Conservation (phyloP, 2,329 filamentous ascomycete genomes). For the Xylaria sp. region DNA sequence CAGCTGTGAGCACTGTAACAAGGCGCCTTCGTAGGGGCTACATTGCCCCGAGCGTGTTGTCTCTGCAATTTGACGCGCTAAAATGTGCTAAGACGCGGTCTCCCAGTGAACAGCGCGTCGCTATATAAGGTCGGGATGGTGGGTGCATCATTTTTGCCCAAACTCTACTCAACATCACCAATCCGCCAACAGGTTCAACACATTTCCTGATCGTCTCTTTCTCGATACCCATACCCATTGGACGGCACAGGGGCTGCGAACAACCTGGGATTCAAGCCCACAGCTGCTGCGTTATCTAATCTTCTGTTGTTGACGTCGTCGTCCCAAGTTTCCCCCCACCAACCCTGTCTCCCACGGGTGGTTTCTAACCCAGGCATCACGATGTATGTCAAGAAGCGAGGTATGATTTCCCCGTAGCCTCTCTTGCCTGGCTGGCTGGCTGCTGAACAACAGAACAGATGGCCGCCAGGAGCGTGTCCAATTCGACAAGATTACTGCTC, state of each 20-base stretch:
- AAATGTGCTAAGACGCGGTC: slow-evolving; percentile 26
- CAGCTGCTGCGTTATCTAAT: neutral
- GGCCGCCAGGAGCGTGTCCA: slow-evolving; percentile 99
- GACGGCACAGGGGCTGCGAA: slow-evolving; percentile 11
- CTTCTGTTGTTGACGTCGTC: slow-evolving; percentile 3
- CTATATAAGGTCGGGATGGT: slow-evolving; percentile 29
- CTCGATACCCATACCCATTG: slow-evolving; percentile 24
- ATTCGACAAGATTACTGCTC: slow-evolving; percentile 99
- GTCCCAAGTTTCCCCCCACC: neutral
- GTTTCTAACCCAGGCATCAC: slow-evolving; percentile 40
- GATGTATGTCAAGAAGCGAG: slow-evolving; percentile 70
- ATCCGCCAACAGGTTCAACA: neutral
- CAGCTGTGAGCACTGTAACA: slow-evolving; percentile 12
- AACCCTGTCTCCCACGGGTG: slow-evolving; percentile 28
- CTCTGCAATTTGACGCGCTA: slow-evolving; percentile 20
- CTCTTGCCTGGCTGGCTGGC: neutral
- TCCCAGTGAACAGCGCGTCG: slow-evolving; percentile 27
- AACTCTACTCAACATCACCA: slow-evolving; percentile 25
- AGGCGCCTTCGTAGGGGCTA: neutral
- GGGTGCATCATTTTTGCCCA: slow-evolving; percentile 14
- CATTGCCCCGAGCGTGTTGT: slow-evolving; percentile 23
- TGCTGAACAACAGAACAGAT: slow-evolving; percentile 62
- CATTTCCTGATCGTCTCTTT: slow-evolving; percentile 1
- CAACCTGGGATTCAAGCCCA: neutral
- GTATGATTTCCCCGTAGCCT: slow-evolving; percentile 49